Evolutionary conservation across 1,284 basidiomycete species (phyloP).

Genomic region (Cutaneotrichosporon dermatis): DNA sequence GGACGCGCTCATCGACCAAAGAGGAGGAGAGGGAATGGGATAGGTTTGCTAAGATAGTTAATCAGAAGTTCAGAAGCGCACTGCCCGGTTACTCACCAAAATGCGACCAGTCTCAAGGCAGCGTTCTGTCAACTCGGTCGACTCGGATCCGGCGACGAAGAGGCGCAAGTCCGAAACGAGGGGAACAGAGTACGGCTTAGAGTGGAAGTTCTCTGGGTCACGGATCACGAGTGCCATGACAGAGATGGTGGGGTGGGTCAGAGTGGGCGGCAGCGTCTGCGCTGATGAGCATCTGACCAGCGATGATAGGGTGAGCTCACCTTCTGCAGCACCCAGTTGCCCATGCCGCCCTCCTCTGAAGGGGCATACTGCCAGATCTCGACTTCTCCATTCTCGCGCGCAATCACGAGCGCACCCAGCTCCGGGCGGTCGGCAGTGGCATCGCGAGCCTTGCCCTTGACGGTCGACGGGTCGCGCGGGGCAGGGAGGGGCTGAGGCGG

Average conservation of each 20-base stretch:
- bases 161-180: constrained; percentile 66
- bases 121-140: constrained; percentile 82
- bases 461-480: constrained; percentile 22
- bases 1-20: constrained; percentile 89
- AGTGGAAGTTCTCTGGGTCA: constrained; percentile 42
- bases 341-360: constrained; percentile 46
- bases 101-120: constrained; percentile 66
- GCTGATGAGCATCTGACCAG: neutral
- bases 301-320: constrained; percentile 49
- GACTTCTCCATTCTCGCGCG: constrained; percentile 90
- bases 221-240: constrained; percentile 42
- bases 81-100: constrained; percentile 54
- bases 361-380: constrained; percentile 82
- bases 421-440: constrained; percentile 30
- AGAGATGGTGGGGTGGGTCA: constrained; percentile 47
- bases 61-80: too few relatives aligned
- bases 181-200: constrained; percentile 58
- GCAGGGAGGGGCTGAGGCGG: constrained; percentile 71
- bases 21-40: constrained; percentile 54
- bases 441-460: constrained; percentile 49
- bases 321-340: constrained; percentile 71
- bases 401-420: constrained; percentile 72
- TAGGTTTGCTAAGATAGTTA: constrained; percentile 35
- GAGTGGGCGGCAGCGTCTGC: constrained; percentile 44
- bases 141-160: constrained; percentile 76